Conservation (phyloP, 257 asterid species). For the Solanum megistacrolobum region DNA sequence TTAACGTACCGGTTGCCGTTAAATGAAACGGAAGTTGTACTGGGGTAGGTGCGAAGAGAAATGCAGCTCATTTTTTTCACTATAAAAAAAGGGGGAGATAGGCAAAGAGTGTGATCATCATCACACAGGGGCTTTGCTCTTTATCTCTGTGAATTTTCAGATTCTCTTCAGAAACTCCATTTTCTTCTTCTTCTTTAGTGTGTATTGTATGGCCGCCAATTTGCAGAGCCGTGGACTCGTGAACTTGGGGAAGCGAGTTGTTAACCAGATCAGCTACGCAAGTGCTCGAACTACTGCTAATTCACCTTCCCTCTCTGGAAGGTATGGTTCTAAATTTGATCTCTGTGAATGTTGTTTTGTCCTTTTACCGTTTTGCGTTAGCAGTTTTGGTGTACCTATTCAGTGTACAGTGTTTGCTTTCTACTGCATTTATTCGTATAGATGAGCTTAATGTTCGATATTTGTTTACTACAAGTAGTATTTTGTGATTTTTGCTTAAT, state of each 20-base stretch:
- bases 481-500: neutral
- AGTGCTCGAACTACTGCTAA: neutral
- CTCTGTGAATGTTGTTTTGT: neutral
- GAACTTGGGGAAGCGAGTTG: slow-evolving; percentile 37
- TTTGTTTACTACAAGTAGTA: neutral
- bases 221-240: slow-evolving; percentile 33
- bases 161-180: neutral
- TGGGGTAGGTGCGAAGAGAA: slow-evolving; percentile 15
- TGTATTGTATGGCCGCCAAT: slow-evolving; percentile 55
- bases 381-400: neutral
- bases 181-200: neutral
- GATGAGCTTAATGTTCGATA: neutral
- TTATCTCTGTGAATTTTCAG: neutral
- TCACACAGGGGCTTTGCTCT: neutral
- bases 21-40: slow-evolving; percentile 9
- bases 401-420: neutral
- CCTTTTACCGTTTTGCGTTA: neutral
- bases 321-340: neutral
- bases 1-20: slow-evolving; percentile 14
- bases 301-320: slow-evolving; percentile 20
- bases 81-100: neutral
- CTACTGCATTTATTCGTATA: neutral
- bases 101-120: neutral
- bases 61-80: neutral
- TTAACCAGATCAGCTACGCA: slow-evolving; percentile 22